phyloP scores from a whole-genome alignment of 345 rosid species.

The Eutrema japonicum region DNA sequence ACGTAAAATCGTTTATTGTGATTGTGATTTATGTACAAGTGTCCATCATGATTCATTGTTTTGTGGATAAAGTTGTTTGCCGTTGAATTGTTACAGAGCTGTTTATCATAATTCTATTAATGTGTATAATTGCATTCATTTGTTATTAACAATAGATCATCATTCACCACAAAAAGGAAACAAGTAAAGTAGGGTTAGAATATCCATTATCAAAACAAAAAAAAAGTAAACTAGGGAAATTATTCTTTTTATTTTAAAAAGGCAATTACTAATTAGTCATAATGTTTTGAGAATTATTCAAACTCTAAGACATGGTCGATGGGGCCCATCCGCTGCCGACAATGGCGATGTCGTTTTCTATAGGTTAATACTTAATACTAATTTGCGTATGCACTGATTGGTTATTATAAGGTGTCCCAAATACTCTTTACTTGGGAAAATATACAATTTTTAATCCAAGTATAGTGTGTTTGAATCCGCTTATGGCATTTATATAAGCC shows the following conservation, averaged over 20 bases:
- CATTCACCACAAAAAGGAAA: background rate
- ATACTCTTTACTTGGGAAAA: background rate
- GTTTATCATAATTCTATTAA: background rate
- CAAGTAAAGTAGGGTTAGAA: background rate
- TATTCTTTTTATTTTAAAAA: background rate
- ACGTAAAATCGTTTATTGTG: background rate
- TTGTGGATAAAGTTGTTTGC: background rate
- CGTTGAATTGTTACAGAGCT: background rate
- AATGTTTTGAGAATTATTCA: background rate
- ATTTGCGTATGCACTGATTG: background rate
- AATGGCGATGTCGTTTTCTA: background rate
- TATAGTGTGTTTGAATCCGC: background rate
- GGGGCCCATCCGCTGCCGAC: conserved; percentile 18
- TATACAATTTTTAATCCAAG: too few species aligned
- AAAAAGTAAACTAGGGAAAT: background rate
- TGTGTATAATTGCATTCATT: background rate
- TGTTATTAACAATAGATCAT: background rate
- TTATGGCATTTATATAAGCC: background rate
- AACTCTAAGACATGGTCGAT: background rate
- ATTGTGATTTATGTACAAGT: background rate
- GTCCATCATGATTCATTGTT: background rate
- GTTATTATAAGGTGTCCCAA: background rate
- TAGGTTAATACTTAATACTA: background rate
- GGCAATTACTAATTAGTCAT: conserved; percentile 2
- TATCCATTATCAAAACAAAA: background rate